Conservation (phyloP, 192 early-diverging fungal species). For the Coemansia sp. region DNA sequence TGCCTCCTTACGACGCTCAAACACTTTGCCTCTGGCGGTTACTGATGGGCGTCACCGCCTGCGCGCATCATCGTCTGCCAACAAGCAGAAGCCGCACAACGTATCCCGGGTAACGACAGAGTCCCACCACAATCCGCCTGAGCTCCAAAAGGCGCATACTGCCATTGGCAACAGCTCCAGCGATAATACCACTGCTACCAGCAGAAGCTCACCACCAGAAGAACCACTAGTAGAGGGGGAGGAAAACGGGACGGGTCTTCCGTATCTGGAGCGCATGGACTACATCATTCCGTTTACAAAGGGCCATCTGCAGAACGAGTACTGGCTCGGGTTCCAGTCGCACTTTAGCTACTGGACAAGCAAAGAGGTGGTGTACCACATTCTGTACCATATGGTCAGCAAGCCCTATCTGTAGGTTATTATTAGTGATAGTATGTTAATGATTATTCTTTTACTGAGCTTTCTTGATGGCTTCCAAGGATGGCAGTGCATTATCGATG, state of each 20-base stretch:
- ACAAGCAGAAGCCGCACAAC: background rate
- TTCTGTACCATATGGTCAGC: conserved; percentile 38
- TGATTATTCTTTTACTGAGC: conserved; percentile 8
- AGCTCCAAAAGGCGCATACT: background rate
- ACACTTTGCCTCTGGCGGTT: conserved; percentile 20
- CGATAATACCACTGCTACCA: background rate
- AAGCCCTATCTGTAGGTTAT: conserved; percentile 12
- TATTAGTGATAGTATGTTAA: too few species aligned
- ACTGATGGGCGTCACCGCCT: conserved; percentile 17
- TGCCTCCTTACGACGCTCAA: conserved; percentile 2
- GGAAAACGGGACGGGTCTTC: conserved; percentile 11
- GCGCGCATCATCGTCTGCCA: background rate
- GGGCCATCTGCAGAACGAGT: conserved; percentile 49
- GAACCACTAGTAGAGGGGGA: background rate
- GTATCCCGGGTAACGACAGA: background rate
- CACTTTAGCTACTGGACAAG: conserved; percentile 55
- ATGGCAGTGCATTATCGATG: conserved; percentile 55
- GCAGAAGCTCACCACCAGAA: background rate
- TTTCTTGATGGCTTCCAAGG: conserved; percentile 29
- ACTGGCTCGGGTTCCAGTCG: conserved; percentile 52
- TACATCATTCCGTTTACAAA: conserved; percentile 52
- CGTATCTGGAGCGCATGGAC: conserved; percentile 53
- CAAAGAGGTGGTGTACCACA: conserved; percentile 46
- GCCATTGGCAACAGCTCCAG: background rate
- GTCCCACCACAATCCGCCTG: background rate